These are phyloP conservation scores for Trichoderma koningii DNA, from an alignment of 2,329 filamentous ascomycete species.

Conservation along the genomic window DNA sequence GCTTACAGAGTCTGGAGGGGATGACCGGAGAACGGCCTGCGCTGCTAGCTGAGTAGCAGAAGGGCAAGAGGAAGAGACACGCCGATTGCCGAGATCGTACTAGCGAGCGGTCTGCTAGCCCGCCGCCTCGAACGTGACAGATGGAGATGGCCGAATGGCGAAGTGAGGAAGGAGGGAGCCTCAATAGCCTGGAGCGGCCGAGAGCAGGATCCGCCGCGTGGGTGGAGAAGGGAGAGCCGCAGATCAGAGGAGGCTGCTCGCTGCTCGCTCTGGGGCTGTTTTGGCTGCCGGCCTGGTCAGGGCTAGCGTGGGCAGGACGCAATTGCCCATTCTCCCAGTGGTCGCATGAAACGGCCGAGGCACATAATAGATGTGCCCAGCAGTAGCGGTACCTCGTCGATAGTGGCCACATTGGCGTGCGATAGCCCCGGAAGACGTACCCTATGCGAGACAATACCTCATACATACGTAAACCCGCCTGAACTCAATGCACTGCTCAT, in stretches of 20 bases:
- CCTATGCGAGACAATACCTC: neutral
- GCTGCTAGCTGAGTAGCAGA: too few relatives aligned
- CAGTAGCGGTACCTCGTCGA: too few relatives aligned
- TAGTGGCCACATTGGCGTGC: neutral
- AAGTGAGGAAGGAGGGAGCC: constrained; percentile 10
- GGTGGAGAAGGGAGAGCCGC: constrained; percentile 12
- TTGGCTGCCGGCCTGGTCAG: neutral
- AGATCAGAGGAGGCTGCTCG: neutral
- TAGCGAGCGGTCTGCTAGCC: constrained; percentile 10
- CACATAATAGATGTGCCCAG: neutral
- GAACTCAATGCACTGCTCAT: neutral
- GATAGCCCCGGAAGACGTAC: neutral
- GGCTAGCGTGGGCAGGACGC: neutral
- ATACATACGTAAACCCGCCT: neutral
- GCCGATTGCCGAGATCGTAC: constrained; percentile 25
- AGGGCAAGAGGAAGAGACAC: neutral
- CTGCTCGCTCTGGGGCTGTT: neutral
- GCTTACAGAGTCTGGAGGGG: too few relatives aligned
- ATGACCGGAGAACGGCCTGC: too few relatives aligned
- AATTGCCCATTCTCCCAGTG: neutral
- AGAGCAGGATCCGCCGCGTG: constrained; percentile 14
- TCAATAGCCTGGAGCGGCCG: constrained; percentile 19
- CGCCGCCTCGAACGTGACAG: neutral
- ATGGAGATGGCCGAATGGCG: neutral
- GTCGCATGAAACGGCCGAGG: neutral